Evolutionary conservation across 2,329 filamentous ascomycete species (phyloP).

Genomic region (Cadophora luteo-olivacea): DNA sequence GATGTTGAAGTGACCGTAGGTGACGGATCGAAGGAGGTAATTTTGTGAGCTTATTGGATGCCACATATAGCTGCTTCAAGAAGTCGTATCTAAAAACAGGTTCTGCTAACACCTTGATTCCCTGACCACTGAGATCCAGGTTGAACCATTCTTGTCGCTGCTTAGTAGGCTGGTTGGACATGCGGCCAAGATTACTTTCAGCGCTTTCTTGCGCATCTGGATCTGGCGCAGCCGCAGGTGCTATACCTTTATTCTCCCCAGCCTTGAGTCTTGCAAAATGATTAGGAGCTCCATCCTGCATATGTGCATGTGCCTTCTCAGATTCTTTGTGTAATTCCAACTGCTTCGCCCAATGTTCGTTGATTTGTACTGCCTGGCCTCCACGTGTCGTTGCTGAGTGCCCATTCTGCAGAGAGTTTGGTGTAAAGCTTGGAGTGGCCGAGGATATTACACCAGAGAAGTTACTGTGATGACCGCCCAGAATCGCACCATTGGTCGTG

Average conservation of each 20-base stretch:
- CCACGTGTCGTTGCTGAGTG: slow-evolving; percentile 56
- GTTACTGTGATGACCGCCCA: slow-evolving; percentile 62
- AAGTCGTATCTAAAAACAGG: slow-evolving; percentile 89
- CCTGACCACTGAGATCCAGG: slow-evolving; percentile 95
- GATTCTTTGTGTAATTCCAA: slow-evolving; percentile 80
- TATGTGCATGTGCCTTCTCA: slow-evolving; percentile 74
- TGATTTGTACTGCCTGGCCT: slow-evolving; percentile 59
- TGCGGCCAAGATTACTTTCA: slow-evolving; percentile 59
- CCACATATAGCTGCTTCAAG: slow-evolving; percentile 89
- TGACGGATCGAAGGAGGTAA: slow-evolving; percentile 84
- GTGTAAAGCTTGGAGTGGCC: slow-evolving; percentile 62
- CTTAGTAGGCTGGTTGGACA: slow-evolving; percentile 59
- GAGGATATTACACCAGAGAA: slow-evolving; percentile 69
- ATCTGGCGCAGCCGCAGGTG: slow-evolving; percentile 51
- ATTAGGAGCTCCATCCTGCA: slow-evolving; percentile 69
- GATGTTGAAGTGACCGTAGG: slow-evolving; percentile 78
- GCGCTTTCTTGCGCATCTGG: slow-evolving; percentile 57
- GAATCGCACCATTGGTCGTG: slow-evolving; percentile 60
- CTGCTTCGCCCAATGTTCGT: slow-evolving; percentile 87
- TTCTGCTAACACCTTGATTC: slow-evolving; percentile 79
- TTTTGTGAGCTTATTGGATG: slow-evolving; percentile 85
- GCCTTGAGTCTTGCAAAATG: slow-evolving; percentile 77
- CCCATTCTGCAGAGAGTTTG: slow-evolving; percentile 62
- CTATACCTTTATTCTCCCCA: slow-evolving; percentile 69
- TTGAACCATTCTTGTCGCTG: slow-evolving; percentile 85